Base-by-base conservation (phyloP, 2,329 filamentous ascomycete genomes). In the Xylaria sp. region DNA sequence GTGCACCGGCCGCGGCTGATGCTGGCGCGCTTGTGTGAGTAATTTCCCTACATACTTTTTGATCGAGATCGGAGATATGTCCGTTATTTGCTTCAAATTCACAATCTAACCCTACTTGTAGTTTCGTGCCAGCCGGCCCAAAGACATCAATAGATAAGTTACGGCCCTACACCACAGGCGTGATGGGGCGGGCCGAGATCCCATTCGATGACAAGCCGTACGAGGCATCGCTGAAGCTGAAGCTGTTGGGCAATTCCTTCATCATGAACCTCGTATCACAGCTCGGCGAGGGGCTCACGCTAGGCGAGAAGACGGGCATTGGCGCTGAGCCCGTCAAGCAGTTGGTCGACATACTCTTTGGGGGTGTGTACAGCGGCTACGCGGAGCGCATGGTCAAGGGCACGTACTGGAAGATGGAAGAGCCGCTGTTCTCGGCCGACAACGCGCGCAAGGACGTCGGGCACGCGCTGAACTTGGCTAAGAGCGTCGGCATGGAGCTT, bases 161-260 rank as follows among this genome's bases (percentile, higher is more conserved):
- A 12, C 84, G 85, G 43, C 90, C 90, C 0, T 93, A 88, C 78
- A 87, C 85, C 36, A 87, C 86, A 48, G 90, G 89, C 39, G 90
- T 93, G 4, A 90, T 91, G 77, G 87, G 88, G 1, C 84, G 86
- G 43, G 85, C 84, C 0, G 86, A 87, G 70, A 86, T 93, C 70
- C 64, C 75, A 7, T 77, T 79, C 61, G 75, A 77, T 6, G 75
- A 78, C 67, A 60, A 74, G 69, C 73, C 77, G 30, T 73, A 73
- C 58, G 73, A 75, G 58, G 88, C 89, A 61, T 90, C 93, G 4
- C 86, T 89, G 1, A 86, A 89, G 53, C 83, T 97, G 56, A 96
- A 97, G 81, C 84, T 97, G 23, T 86, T 97, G 10, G 94, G 94
- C 65, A 97, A 97, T 80, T 93, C 91, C 0, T 94, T 97, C 78